phyloP scores from a whole-genome alignment of 257 asterid genomes.

The Forsythia viridissima region DNA sequence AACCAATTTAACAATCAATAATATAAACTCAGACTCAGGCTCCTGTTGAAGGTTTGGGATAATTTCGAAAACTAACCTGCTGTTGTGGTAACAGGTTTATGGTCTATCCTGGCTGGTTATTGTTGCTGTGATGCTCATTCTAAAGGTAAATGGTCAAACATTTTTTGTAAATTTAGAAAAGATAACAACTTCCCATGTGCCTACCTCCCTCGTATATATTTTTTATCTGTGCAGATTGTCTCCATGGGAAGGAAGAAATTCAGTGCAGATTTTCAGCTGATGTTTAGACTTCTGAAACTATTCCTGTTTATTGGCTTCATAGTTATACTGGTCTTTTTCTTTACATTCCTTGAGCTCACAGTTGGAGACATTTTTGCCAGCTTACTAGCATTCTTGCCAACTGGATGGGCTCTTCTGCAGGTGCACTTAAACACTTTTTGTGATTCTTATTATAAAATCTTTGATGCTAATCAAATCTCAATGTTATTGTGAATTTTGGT shows the following conservation, averaged over 20 bases:
- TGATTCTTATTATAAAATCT: neutral
- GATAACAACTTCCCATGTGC: neutral
- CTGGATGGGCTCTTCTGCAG: constrained; percentile 79
- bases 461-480: neutral
- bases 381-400: constrained; percentile 82
- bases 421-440: neutral
- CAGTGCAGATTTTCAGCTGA: constrained; percentile 90
- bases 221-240: constrained; percentile 51
- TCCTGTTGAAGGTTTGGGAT: neutral
- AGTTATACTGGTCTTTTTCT: constrained; percentile 49
- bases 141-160: constrained; percentile 53
- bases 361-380: constrained; percentile 70
- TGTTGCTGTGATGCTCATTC: constrained; percentile 64
- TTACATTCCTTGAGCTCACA: constrained; percentile 69
- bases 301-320: constrained; percentile 62
- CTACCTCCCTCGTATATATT: too few species aligned
- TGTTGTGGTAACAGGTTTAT: constrained; percentile 58
- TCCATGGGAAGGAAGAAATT: constrained; percentile 88
- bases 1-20: neutral
- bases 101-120: constrained; percentile 92
- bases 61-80: constrained; percentile 6
- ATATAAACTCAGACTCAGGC: neutral
- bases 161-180: neutral
- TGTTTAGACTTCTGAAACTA: constrained; percentile 85
- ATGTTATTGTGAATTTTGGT: too few species aligned